phyloP scores from a whole-genome alignment of 1,284 basidiomycete genomes.

The Cystobasidiaceae sp. region DNA sequence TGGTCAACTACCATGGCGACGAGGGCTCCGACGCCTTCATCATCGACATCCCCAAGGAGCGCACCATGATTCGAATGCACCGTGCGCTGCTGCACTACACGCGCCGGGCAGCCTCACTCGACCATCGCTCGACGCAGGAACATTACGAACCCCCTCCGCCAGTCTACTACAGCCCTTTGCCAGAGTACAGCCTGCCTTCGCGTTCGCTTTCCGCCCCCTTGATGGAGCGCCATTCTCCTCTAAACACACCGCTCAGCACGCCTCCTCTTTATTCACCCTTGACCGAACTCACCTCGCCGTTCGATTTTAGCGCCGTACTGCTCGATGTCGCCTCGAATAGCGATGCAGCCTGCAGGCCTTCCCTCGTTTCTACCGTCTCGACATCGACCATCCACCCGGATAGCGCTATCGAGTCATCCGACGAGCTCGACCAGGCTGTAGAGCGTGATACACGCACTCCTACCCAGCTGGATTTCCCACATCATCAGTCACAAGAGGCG shows the following conservation, averaged over 20 bases:
- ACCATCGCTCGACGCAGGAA: not conserved
- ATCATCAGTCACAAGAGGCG: not conserved
- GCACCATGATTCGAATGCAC: not conserved
- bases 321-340: too few relatives aligned
- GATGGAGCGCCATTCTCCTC: conserved; percentile 13
- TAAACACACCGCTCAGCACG: conserved; percentile 2
- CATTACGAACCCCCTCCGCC: not conserved
- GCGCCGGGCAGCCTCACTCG: not conserved
- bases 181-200: not conserved
- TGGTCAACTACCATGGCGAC: conserved; percentile 6
- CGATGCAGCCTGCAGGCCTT: not conserved
- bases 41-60: not conserved
- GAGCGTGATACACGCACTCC: not conserved
- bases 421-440: not conserved
- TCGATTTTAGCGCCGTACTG: too few relatives aligned
- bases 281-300: not conserved
- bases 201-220: not conserved
- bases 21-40: conserved; percentile 5
- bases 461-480: not conserved
- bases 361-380: not conserved
- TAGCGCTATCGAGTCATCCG: not conserved
- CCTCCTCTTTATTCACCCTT: conserved; percentile 10
- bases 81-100: not conserved
- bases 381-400: not conserved
- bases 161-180: not conserved